Evolutionary conservation across 192 early-diverging fungal genomes (phyloP).

Genomic region (Phycomyces blakesleeanus): DNA sequence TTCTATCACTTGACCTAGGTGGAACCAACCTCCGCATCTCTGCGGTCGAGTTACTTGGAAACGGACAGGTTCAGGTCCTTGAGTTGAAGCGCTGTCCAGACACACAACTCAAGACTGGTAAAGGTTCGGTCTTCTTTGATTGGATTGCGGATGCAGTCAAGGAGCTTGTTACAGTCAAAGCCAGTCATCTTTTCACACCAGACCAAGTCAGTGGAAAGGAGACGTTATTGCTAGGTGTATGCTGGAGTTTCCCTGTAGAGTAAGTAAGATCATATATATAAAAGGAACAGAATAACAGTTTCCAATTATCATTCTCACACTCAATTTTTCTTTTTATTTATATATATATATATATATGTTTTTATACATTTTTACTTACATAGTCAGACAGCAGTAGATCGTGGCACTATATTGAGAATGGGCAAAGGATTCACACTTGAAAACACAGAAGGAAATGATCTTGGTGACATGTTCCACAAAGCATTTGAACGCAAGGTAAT

Average conservation of each 20-base stretch:
- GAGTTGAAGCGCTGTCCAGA: constrained; percentile 73
- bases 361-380: constrained; percentile 15
- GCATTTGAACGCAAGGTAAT: constrained; percentile 67
- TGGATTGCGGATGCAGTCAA: constrained; percentile 68
- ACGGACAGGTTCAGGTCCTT: constrained; percentile 58
- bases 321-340: background rate
- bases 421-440: constrained; percentile 84
- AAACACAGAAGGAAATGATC: constrained; percentile 79
- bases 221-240: constrained; percentile 58
- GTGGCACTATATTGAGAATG: constrained; percentile 50
- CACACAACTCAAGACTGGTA: constrained; percentile 76
- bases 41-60: constrained; percentile 74
- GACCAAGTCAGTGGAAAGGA: constrained; percentile 29
- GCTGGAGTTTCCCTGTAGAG: constrained; percentile 81
- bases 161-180: constrained; percentile 28
- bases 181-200: constrained; percentile 21
- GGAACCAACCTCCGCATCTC: constrained; percentile 93
- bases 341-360: background rate
- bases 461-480: constrained; percentile 78
- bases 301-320: background rate
- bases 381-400: constrained; percentile 53
- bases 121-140: constrained; percentile 70
- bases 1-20: constrained; percentile 90
- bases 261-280: constrained; percentile 41
- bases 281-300: too few species aligned